Evolutionary conservation across 345 rosid genomes (phyloP).

Genomic region (Rubroshorea leprosula): DNA sequence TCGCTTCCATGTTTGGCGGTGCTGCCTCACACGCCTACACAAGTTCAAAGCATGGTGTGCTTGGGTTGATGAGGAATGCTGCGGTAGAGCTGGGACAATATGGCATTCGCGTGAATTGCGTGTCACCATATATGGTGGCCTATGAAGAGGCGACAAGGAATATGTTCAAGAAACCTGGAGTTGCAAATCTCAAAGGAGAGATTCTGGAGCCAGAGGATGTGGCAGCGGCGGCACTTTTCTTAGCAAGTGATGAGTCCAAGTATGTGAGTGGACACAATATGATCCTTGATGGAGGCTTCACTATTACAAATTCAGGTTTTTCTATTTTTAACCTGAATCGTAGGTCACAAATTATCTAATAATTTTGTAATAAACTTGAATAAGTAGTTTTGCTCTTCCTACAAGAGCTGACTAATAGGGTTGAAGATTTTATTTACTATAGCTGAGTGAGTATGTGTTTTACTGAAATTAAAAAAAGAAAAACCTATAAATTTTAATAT

Average conservation of each 20-base stretch:
- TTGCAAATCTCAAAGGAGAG: background rate
- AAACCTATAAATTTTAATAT: no score
- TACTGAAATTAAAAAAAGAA: no score
- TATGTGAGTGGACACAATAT: constrained; percentile 9
- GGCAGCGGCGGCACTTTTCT: constrained; percentile 5
- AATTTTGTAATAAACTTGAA: no score
- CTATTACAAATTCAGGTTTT: background rate
- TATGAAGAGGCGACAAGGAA: background rate
- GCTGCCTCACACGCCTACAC: constrained; percentile 18
- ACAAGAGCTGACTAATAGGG: no score
- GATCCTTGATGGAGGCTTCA: constrained; percentile 8
- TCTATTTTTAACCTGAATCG: background rate
- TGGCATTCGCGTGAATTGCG: constrained; percentile 22
- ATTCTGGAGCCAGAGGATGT: background rate
- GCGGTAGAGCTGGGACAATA: constrained; percentile 19
- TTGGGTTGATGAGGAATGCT: constrained; percentile 17
- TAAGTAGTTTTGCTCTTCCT: no score
- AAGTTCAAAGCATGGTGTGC: constrained; percentile 19
- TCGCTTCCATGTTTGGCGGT: constrained; percentile 10
- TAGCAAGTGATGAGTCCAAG: constrained; percentile 6
- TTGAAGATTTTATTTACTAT: no score
- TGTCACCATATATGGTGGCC: constrained; percentile 13
- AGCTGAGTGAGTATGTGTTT: no score
- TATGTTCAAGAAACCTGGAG: background rate
- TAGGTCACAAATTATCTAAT: no score